Evolutionary conservation across 805 yeast species (phyloP).

Genomic region (Zygotorulaspora sp.): DNA sequence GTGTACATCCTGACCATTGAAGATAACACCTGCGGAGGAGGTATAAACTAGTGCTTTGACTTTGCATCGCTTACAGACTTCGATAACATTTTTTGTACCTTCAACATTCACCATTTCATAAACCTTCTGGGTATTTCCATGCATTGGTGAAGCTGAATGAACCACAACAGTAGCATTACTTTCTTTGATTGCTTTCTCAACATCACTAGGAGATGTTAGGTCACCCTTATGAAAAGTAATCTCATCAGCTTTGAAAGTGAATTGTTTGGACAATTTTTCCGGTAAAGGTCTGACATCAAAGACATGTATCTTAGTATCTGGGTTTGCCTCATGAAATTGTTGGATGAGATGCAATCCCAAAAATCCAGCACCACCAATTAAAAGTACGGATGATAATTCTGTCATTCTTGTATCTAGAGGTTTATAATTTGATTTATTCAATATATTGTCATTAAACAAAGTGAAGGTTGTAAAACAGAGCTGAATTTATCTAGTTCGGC

Average conservation of each 20-base stretch:
- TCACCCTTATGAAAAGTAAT: slow-evolving; percentile 76
- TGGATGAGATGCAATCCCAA: slow-evolving; percentile 87
- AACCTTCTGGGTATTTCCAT: slow-evolving; percentile 74
- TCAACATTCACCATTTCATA: slow-evolving; percentile 86
- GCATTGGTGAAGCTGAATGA: slow-evolving; percentile 96
- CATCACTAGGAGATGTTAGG: slow-evolving; percentile 68
- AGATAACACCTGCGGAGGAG: slow-evolving; percentile 95
- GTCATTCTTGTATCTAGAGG: slow-evolving; percentile 11
- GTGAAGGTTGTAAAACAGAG: too few relatives aligned
- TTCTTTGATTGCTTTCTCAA: slow-evolving; percentile 53
- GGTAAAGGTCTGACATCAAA: slow-evolving; percentile 91
- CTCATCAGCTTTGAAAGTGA: slow-evolving; percentile 60
- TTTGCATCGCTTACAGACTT: slow-evolving; percentile 49
- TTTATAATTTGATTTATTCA: too few relatives aligned
- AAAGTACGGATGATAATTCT: slow-evolving; percentile 46
- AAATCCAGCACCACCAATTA: slow-evolving; percentile 96
- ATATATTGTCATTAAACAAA: too few relatives aligned
- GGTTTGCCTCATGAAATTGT: slow-evolving; percentile 63
- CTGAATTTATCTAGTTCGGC: too few relatives aligned
- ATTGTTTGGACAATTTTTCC: slow-evolving; percentile 59
- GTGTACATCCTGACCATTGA: slow-evolving; percentile 86
- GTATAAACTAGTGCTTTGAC: slow-evolving; percentile 80
- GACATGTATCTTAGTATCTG: slow-evolving; percentile 73
- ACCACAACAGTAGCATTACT: slow-evolving; percentile 72
- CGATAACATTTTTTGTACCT: slow-evolving; percentile 75